Percentiles rank a stretch among this genome's conserved stretches.
Conservation (phyloP, 345 rosid species). For the Conringia planisiliqua region DNA sequence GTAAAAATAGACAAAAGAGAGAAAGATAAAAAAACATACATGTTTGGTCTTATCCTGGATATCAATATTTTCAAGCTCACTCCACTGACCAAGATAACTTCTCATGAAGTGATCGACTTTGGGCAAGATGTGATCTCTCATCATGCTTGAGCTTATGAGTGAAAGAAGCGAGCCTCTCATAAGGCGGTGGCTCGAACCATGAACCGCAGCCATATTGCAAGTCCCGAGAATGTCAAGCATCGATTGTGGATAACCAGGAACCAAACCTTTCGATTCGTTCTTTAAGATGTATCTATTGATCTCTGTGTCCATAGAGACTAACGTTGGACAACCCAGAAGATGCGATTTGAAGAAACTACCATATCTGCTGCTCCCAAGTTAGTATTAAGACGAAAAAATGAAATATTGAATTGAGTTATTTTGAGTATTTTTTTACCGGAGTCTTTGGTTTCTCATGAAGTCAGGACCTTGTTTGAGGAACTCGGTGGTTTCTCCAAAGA, state of each 20-base stretch:
- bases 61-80: slow-evolving; percentile 43
- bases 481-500: slow-evolving; percentile 78
- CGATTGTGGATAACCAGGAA: slow-evolving; percentile 92
- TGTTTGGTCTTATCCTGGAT: slow-evolving; percentile 75
- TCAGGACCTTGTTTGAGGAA: slow-evolving; percentile 73
- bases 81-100: slow-evolving; percentile 56
- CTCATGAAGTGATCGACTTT: slow-evolving; percentile 61
- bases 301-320: slow-evolving; percentile 77
- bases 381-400: background rate
- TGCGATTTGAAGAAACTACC: slow-evolving; percentile 84
- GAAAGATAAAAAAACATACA: slow-evolving; percentile 28
- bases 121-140: slow-evolving; percentile 55
- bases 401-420: background rate
- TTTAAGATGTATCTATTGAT: slow-evolving; percentile 70
- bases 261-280: slow-evolving; percentile 80
- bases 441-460: slow-evolving; percentile 71
- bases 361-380: slow-evolving; percentile 39
- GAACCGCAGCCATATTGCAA: slow-evolving; percentile 75
- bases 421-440: slow-evolving; percentile 37
- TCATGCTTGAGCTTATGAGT: slow-evolving; percentile 54
- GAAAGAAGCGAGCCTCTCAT: slow-evolving; percentile 70
- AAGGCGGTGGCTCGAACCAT: slow-evolving; percentile 62
- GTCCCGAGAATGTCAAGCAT: slow-evolving; percentile 76
- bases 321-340: slow-evolving; percentile 77
- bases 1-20: background rate